Evolutionary conservation across 176 grass and related monocot species (phyloP).

Genomic region (Bolboschoenus planiculmis): DNA sequence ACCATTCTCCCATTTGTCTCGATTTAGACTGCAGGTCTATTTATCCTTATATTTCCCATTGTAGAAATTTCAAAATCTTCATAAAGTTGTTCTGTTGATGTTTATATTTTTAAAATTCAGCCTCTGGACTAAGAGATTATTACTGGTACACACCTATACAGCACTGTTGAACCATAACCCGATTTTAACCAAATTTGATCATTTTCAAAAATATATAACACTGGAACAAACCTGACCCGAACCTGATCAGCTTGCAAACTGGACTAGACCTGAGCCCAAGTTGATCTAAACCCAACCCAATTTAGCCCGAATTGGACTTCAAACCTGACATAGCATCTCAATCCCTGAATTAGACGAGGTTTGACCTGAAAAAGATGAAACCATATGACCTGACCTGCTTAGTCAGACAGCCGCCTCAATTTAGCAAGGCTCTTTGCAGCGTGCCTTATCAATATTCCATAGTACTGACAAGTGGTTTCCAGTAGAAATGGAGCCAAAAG

Average conservation of each 20-base stretch:
- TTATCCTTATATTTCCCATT: not conserved
- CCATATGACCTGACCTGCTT: not conserved
- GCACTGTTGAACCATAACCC: not conserved
- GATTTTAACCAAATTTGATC: not conserved
- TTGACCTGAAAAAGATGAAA: not conserved
- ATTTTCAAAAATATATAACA: not conserved
- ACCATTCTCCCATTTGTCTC: not conserved
- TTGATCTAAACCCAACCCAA: not conserved
- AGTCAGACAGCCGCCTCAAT: not conserved
- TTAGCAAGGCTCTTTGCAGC: not conserved
- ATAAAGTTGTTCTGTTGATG: not conserved
- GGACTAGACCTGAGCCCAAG: not conserved
- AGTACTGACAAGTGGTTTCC: not conserved
- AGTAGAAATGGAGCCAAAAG: not conserved
- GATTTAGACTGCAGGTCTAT: not conserved
- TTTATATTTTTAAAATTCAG: not conserved
- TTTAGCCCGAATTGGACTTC: not conserved
- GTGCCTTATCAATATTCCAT: not conserved
- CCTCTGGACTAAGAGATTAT: not conserved
- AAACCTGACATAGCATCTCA: not conserved
- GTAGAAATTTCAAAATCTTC: not conserved
- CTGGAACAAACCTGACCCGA: too few relatives aligned
- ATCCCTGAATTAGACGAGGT: not conserved
- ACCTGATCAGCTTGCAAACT: not conserved
- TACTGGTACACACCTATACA: not conserved